Conservation (phyloP, 768 basidiomycete species). For the Leccinum truebloodii region DNA sequence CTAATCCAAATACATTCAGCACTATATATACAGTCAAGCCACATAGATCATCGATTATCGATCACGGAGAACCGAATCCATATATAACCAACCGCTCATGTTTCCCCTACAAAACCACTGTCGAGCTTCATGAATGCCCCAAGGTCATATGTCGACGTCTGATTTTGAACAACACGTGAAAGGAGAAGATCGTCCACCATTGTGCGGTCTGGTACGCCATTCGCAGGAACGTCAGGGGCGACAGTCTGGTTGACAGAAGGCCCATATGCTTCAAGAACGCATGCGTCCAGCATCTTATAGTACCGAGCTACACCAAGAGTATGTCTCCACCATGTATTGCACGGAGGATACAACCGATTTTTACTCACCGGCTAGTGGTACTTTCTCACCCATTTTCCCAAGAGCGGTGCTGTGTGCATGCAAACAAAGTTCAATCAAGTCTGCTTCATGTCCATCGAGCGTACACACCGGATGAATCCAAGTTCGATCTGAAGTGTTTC, state of each 20-base stretch:
- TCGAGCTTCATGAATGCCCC: slow-evolving; percentile 14
- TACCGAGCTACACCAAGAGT: slow-evolving; percentile 19
- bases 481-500: slow-evolving; percentile 60
- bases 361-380: slow-evolving; percentile 58
- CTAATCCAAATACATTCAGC: not conserved
- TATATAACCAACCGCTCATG: slow-evolving; percentile 2
- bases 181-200: slow-evolving; percentile 13
- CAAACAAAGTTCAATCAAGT: not conserved
- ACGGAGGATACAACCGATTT: slow-evolving; percentile 3
- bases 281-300: slow-evolving; percentile 24
- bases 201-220: slow-evolving; percentile 10
- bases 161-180: slow-evolving; percentile 10
- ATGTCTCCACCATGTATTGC: not conserved
- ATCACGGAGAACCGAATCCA: not conserved
- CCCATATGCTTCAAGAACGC: slow-evolving; percentile 14
- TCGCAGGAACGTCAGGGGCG: slow-evolving; percentile 3
- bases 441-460: not conserved
- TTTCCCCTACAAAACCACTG: slow-evolving; percentile 4
- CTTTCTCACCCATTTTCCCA: slow-evolving; percentile 60
- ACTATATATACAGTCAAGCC: slow-evolving; percentile 1
- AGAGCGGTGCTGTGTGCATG: slow-evolving; percentile 50
- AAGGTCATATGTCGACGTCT: slow-evolving; percentile 10
- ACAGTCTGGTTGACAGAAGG: not conserved
- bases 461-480: slow-evolving; percentile 63
- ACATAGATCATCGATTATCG: not conserved